A percentile compares a stretch with the other conserved stretches of the same genome.
Evolutionary conservation across 176 grass and related monocot species (phyloP).

Genomic region (Zizania latifolia): DNA sequence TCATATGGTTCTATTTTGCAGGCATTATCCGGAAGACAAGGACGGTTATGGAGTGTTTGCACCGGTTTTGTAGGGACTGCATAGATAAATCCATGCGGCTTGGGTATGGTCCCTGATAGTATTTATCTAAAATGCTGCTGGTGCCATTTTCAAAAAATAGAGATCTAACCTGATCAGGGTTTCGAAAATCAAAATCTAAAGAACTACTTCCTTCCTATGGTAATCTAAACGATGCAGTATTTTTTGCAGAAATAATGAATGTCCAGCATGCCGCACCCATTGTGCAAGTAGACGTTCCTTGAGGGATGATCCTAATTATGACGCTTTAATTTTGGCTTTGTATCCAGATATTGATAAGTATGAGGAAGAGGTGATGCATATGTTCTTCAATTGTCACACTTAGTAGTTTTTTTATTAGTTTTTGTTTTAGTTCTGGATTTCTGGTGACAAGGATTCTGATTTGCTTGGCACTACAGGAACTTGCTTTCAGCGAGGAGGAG

Average conservation of each 20-base stretch:
- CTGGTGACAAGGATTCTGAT: too few relatives aligned
- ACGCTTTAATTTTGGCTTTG: constrained; percentile 67
- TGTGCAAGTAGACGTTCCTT: constrained; percentile 83
- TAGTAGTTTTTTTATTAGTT: background rate
- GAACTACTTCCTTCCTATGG: too few relatives aligned
- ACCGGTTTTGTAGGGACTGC: constrained; percentile 82
- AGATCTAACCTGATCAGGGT: too few relatives aligned
- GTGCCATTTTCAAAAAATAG: too few relatives aligned
- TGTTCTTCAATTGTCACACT: background rate
- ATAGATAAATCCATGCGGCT: constrained; percentile 93
- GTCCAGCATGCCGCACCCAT: constrained; percentile 73
- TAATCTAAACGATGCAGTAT: background rate
- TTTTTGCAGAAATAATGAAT: constrained; percentile 67
- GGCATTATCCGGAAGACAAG: constrained; percentile 84
- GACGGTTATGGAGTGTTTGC: constrained; percentile 85
- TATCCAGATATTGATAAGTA: constrained; percentile 91
- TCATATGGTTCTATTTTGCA: constrained; percentile 32
- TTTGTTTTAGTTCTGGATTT: background rate
- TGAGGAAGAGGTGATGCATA: constrained; percentile 63
- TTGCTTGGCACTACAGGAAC: constrained; percentile 48
- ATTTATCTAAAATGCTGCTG: background rate
- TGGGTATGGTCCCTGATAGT: constrained; percentile 37
- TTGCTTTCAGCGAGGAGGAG: constrained; percentile 66
- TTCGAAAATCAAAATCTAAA: too few relatives aligned
- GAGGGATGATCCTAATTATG: constrained; percentile 80